A percentile compares a stretch with the other conserved stretches of the same genome.
phyloP scores from a whole-genome alignment of 352 stramenopile genomes.

The Pythium chondricola region DNA sequence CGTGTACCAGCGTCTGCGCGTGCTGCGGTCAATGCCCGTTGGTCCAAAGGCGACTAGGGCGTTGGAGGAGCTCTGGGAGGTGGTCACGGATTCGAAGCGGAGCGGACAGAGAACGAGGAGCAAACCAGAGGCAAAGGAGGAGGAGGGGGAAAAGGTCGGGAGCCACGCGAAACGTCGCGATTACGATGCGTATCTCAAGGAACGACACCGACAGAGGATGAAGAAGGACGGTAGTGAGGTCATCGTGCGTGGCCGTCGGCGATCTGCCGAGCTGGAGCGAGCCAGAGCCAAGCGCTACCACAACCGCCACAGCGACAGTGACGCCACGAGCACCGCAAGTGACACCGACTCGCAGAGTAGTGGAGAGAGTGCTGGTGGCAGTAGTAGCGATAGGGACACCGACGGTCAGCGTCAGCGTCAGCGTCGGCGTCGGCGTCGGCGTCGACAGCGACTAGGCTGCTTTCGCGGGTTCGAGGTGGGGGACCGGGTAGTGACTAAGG shows the following conservation, averaged over 20 bases:
- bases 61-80: neutral
- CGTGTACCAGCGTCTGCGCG: conserved; percentile 34
- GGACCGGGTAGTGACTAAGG: conserved; percentile 35
- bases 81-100: neutral
- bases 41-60: neutral
- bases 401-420: no score
- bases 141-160: conserved; percentile 10
- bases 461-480: conserved; percentile 37
- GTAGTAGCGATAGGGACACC: no score
- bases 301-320: neutral
- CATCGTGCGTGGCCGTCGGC: neutral
- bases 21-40: conserved; percentile 28
- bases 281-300: neutral
- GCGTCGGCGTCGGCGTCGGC: neutral
- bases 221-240: neutral
- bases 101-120: neutral
- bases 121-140: conserved; percentile 1
- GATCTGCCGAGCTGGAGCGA: neutral
- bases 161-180: conserved; percentile 30
- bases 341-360: neutral
- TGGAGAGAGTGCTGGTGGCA: neutral
- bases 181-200: conserved; percentile 40
- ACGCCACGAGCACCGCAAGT: conserved; percentile 9
- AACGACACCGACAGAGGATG: neutral
- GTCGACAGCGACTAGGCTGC: neutral